Percentiles rank a stretch among this genome's conserved stretches.
Conservation (phyloP, 2,329 filamentous ascomycete genomes). For the Sphaerulina vaccinii region DNA sequence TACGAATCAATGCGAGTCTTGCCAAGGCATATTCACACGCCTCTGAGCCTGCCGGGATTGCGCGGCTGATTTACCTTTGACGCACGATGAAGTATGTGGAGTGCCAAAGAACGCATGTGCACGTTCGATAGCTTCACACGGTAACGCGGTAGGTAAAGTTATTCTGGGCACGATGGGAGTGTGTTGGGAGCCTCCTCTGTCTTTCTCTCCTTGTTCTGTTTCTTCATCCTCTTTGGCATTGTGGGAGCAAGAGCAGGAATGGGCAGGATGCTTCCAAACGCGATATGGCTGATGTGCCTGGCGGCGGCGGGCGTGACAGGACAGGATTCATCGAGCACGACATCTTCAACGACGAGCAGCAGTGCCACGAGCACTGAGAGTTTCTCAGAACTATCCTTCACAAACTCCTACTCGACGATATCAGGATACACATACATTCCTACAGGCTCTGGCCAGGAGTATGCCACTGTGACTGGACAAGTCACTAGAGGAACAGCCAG, state of each 20-base stretch:
- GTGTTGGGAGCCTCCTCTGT: conserved; percentile 9
- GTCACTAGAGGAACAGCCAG: conserved; percentile 16
- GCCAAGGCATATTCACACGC: conserved; percentile 5
- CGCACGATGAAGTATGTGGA: conserved; percentile 3
- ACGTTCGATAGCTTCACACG: neutral
- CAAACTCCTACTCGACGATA: conserved; percentile 29
- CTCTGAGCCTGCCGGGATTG: conserved; percentile 1
- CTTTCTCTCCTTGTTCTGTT: neutral
- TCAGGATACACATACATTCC: conserved; percentile 26
- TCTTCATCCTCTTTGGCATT: neutral
- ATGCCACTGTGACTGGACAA: conserved; percentile 30
- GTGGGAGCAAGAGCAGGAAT: neutral
- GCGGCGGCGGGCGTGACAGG: conserved; percentile 36
- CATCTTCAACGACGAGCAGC: conserved; percentile 25
- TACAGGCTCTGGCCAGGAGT: conserved; percentile 32
- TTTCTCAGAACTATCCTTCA: conserved; percentile 26
- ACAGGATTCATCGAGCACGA: conserved; percentile 28
- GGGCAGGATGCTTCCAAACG: conserved; percentile 30
- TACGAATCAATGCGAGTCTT: neutral
- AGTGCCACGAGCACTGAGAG: conserved; percentile 1
- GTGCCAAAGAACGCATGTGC: neutral
- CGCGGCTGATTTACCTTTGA: neutral
- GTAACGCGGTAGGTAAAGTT: conserved; percentile 5
- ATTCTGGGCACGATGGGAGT: conserved; percentile 8
- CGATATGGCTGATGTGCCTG: conserved; percentile 37